Evolutionary conservation across 2,329 filamentous ascomycete genomes (phyloP).

Genomic region (Exophiala sideris): DNA sequence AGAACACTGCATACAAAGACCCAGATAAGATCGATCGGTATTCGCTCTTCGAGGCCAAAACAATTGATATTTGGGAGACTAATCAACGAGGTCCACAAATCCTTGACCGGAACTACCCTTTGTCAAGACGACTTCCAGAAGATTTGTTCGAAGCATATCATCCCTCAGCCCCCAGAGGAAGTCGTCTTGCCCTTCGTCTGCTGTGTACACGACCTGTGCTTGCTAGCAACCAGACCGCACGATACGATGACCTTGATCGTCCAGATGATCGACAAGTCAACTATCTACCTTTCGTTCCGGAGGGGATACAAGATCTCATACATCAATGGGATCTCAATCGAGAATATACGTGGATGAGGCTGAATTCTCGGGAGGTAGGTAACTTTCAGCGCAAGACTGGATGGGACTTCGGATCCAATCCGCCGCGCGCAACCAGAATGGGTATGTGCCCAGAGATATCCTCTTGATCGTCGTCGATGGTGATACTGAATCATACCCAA

Average conservation of each 20-base stretch:
- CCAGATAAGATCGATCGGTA: conserved; percentile 6
- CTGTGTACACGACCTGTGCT: conserved; percentile 9
- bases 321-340: conserved; percentile 12
- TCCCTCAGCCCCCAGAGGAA: conserved; percentile 1
- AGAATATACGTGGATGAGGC: conserved; percentile 13
- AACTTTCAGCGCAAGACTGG: conserved; percentile 14
- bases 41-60: conserved; percentile 13
- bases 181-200: conserved; percentile 8
- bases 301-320: conserved; percentile 9
- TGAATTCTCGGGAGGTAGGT: conserved; percentile 13
- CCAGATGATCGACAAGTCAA: conserved; percentile 11
- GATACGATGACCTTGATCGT: conserved; percentile 1
- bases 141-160: conserved; percentile 13
- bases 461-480: not conserved
- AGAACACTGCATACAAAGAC: conserved; percentile 12
- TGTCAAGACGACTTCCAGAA: conserved; percentile 6
- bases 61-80: conserved; percentile 15
- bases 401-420: conserved; percentile 6
- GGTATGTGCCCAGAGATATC: not conserved
- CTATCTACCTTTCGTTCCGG: conserved; percentile 10
- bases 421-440: conserved; percentile 7
- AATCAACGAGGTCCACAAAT: conserved; percentile 1
- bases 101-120: conserved; percentile 4
- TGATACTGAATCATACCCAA: not conserved
- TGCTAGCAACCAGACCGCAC: conserved; percentile 4